A percentile compares a stretch with the other conserved stretches of the same genome.
Evolutionary conservation across 306 rosid species (phyloP).

Genomic region (Lathyrus oleraceus): DNA sequence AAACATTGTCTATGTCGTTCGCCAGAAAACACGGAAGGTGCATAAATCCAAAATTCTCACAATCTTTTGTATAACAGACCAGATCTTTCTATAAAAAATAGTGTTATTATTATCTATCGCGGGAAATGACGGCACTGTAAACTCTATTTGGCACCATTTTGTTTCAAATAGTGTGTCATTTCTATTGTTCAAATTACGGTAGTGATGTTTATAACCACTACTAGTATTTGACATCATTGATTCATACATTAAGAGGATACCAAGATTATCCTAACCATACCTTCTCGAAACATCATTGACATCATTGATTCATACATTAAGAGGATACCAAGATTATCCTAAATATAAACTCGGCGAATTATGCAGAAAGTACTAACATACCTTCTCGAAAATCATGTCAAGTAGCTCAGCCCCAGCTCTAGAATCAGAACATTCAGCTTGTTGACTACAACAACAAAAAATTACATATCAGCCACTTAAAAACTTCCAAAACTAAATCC

Average conservation of each 20-base stretch:
- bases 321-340: not conserved
- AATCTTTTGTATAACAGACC: too few species aligned
- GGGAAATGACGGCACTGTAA: not conserved
- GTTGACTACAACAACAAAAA: constrained; percentile 45
- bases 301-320: not conserved
- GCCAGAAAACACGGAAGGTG: too few species aligned
- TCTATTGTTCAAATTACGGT: not conserved
- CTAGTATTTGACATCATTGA: not conserved
- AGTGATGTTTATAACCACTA: not conserved
- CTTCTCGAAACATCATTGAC: constrained; percentile 59
- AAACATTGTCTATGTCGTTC: too few species aligned
- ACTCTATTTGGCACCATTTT: not conserved
- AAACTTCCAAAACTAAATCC: constrained; percentile 1
- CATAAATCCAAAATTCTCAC: too few species aligned
- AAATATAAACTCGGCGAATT: not conserved
- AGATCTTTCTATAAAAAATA: too few species aligned
- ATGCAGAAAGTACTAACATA: not conserved
- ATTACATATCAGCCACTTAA: constrained; percentile 22
- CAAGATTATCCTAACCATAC: constrained; percentile 29
- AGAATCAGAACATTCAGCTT: constrained; percentile 57
- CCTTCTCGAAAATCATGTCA: constrained; percentile 75
- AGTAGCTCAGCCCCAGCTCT: constrained; percentile 85
- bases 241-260: not conserved
- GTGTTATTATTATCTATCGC: too few species aligned
- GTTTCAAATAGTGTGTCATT: not conserved